Conservation (phyloP, 2,329 filamentous ascomycete genomes). For the Parastagonospora nodorum region DNA sequence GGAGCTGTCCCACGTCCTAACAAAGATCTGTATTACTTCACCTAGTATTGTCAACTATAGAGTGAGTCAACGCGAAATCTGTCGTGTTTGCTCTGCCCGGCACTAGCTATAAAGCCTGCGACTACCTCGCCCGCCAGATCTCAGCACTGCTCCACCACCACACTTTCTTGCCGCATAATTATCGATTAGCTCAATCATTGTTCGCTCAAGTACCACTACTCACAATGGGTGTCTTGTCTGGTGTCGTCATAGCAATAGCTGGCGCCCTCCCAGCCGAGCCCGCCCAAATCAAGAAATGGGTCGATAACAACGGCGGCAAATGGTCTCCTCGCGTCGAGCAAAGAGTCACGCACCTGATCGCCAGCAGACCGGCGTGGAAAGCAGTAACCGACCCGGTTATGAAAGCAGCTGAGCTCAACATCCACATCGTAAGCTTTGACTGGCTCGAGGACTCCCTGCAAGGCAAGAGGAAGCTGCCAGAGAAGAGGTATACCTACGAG, state of each 20-base stretch:
- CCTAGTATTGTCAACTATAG: background rate
- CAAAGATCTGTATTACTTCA: background rate
- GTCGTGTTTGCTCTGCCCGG: background rate
- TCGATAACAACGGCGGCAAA: slow-evolving; percentile 64
- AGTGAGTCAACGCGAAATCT: too few relatives aligned
- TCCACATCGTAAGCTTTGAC: slow-evolving; percentile 48
- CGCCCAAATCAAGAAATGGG: slow-evolving; percentile 69
- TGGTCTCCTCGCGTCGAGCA: slow-evolving; percentile 59
- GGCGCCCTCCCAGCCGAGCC: slow-evolving; percentile 59
- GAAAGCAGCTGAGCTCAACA: slow-evolving; percentile 20
- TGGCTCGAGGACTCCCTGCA: slow-evolving; percentile 58
- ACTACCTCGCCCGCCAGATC: background rate
- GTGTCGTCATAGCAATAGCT: slow-evolving; percentile 60
- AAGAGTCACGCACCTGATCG: slow-evolving; percentile 74
- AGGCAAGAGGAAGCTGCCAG: slow-evolving; percentile 33
- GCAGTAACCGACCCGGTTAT: slow-evolving; percentile 45
- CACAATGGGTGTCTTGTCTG: slow-evolving; percentile 54
- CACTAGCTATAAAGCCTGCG: background rate
- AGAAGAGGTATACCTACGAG: slow-evolving; percentile 44
- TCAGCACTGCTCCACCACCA: background rate
- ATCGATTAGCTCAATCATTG: background rate
- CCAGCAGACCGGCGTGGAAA: slow-evolving; percentile 66
- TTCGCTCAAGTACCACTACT: background rate
- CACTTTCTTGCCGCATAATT: background rate
- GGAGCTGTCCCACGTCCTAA: background rate